Evolutionary conservation across 1,139 yeast genomes (phyloP).

Genomic region (Candida pseudoviswanathii): DNA sequence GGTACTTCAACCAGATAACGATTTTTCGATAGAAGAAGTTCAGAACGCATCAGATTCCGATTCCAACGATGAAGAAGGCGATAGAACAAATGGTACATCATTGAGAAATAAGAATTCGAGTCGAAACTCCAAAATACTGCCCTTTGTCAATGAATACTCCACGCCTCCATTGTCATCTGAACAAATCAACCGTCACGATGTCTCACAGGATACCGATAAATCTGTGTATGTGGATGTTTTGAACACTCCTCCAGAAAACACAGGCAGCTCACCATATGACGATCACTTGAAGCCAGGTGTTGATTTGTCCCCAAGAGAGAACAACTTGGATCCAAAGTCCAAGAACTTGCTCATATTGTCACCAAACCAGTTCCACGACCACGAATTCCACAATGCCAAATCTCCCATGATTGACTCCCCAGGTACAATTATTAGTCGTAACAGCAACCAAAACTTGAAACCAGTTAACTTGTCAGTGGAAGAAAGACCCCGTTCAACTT

Average conservation of each 20-base stretch:
- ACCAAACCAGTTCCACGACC: constrained; percentile 43
- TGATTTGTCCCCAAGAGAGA: constrained; percentile 20
- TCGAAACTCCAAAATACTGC: constrained; percentile 8
- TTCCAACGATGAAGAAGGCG: constrained; percentile 23
- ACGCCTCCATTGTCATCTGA: constrained; percentile 12
- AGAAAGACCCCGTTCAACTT: constrained; percentile 27
- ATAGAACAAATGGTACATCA: constrained; percentile 12
- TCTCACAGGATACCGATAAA: constrained; percentile 14
- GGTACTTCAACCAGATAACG: constrained; percentile 18
- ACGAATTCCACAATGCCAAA: constrained; percentile 31
- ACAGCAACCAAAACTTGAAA: constrained; percentile 5
- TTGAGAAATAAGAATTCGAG: constrained; percentile 14
- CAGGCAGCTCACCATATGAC: constrained; percentile 12
- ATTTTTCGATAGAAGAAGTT: constrained; percentile 45
- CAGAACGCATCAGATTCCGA: constrained; percentile 40
- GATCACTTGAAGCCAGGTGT: constrained; percentile 26
- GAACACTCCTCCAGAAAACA: constrained; percentile 19
- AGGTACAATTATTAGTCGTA: constrained; percentile 9
- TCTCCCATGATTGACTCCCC: constrained; percentile 17
- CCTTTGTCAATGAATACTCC: constrained; percentile 9
- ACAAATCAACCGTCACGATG: not conserved
- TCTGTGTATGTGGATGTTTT: constrained; percentile 22
- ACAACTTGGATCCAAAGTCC: constrained; percentile 1
- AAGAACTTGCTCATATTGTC: constrained; percentile 43
- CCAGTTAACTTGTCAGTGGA: constrained; percentile 15